Percentiles rank a stretch among this genome's conserved stretches.
These are phyloP conservation scores for Ganoderma meredithae DNA, from an alignment of 1,284 basidiomycete species.

Conservation along the genomic window DNA sequence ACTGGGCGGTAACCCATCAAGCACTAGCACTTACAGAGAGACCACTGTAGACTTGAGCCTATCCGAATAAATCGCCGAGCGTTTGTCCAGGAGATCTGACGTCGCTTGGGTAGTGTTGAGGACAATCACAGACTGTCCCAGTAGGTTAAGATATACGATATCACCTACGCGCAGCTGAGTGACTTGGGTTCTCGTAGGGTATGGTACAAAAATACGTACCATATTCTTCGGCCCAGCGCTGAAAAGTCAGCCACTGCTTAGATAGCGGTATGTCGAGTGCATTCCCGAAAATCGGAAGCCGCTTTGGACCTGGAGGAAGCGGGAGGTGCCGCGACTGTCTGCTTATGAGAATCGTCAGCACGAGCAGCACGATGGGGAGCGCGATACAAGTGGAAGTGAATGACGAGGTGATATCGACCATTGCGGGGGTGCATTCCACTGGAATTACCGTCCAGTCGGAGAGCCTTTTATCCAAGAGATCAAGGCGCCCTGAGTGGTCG, in stretches of 20 bases:
- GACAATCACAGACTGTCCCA: conserved; percentile 20
- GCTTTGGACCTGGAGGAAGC: conserved; percentile 26
- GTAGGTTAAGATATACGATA: conserved; percentile 20
- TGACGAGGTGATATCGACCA: background rate
- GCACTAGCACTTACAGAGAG: conserved; percentile 14
- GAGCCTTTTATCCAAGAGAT: background rate
- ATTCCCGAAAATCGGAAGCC: conserved; percentile 25
- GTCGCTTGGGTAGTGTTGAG: conserved; percentile 19
- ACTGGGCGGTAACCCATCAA: too few relatives aligned
- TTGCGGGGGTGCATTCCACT: background rate
- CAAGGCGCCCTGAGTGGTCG: background rate
- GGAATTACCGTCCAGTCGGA: background rate
- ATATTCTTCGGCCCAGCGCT: conserved; percentile 21
- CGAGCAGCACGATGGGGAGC: background rate
- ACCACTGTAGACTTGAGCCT: conserved; percentile 41
- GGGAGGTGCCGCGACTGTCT: conserved; percentile 3
- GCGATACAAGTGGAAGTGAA: background rate
- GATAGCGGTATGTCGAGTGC: conserved; percentile 23
- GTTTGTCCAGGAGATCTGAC: conserved; percentile 26
- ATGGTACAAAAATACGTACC: conserved; percentile 6
- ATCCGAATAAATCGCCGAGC: conserved; percentile 29
- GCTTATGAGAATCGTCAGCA: background rate
- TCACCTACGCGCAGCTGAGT: conserved; percentile 16
- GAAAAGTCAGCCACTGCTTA: conserved; percentile 25
- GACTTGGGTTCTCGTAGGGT: background rate